phyloP scores from a whole-genome alignment of 106 monocot species.

The Dioscorea dumetorum region DNA sequence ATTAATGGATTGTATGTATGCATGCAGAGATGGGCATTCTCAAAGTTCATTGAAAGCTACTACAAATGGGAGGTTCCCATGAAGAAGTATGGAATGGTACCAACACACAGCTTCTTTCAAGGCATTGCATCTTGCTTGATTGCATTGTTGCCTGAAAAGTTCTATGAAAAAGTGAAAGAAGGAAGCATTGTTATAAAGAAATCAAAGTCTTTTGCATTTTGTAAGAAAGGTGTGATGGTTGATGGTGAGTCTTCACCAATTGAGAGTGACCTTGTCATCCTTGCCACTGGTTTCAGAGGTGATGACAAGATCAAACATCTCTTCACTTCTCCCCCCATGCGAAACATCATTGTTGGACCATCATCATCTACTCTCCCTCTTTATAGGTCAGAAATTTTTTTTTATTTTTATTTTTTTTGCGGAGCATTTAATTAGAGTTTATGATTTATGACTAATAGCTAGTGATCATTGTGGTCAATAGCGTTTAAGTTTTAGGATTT shows the following conservation, averaged over 20 bases:
- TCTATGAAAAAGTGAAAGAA: conserved; percentile 65
- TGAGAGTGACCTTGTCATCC: conserved; percentile 52
- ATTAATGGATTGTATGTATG: too few relatives aligned
- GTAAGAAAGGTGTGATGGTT: conserved; percentile 36
- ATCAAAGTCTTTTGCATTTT: conserved; percentile 42
- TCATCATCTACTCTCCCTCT: conserved; percentile 34
- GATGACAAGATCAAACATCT: conserved; percentile 59
- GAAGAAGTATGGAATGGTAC: conserved; percentile 66
- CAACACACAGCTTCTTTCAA: conserved; percentile 47
- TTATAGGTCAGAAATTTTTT: conserved; percentile 33
- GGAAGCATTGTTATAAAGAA: conserved; percentile 55
- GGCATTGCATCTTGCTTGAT: conserved; percentile 23
- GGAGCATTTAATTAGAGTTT: too few relatives aligned
- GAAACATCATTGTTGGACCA: conserved; percentile 21
- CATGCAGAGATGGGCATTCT: conserved; percentile 41
- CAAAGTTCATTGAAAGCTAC: conserved; percentile 54
- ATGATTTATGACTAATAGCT: too few relatives aligned
- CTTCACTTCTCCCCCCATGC: conserved; percentile 31
- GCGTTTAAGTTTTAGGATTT: neutral
- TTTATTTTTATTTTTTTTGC: too few relatives aligned
- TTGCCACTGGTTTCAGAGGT: conserved; percentile 63
- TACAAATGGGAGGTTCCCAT: conserved; percentile 36
- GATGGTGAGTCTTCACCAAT: conserved; percentile 19
- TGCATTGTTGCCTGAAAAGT: conserved; percentile 35
- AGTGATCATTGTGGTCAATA: too few relatives aligned